Conservation (phyloP, 1,284 basidiomycete genomes). For the Takashimella koratensis region DNA sequence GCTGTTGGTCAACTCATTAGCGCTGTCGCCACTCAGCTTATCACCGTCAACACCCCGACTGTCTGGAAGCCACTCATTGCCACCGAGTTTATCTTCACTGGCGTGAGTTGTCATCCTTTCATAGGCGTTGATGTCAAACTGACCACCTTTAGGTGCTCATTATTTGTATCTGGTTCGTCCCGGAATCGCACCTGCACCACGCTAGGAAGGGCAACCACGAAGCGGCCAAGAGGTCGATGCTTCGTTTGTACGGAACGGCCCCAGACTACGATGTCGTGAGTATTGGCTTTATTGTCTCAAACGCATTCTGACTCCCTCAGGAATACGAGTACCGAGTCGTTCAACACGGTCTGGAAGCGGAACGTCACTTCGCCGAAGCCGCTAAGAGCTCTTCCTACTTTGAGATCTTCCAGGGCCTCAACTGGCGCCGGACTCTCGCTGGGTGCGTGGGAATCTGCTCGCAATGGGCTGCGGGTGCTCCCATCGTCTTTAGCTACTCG, state of each 20-base stretch:
- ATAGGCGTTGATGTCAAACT: not conserved
- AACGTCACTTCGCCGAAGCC: constrained; percentile 2
- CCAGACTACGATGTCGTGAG: constrained; percentile 22
- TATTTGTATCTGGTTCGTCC: constrained; percentile 7
- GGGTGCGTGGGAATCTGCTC: constrained; percentile 20
- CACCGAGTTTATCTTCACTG: constrained; percentile 24
- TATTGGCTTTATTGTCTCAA: not conserved
- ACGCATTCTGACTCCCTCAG: too few relatives aligned
- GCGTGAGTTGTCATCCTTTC: constrained; percentile 4
- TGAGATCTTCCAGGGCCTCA: constrained; percentile 25
- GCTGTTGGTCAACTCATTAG: constrained; percentile 19
- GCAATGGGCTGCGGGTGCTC: constrained; percentile 20
- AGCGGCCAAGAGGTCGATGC: constrained; percentile 16
- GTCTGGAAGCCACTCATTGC: constrained; percentile 21
- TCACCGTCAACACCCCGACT: constrained; percentile 7
- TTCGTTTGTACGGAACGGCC: constrained; percentile 15
- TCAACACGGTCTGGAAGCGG: constrained; percentile 17
- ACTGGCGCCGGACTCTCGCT: constrained; percentile 25
- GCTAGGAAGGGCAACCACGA: constrained; percentile 13
- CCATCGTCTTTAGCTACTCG: constrained; percentile 26
- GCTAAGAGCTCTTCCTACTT: constrained; percentile 3
- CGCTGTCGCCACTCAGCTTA: constrained; percentile 18
- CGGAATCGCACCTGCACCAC: constrained; percentile 18
- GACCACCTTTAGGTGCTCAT: constrained; percentile 4
- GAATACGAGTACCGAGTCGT: constrained; percentile 27